Evolutionary conservation across 2,329 filamentous ascomycete species (phyloP).

Genomic region (Phialocephala subalpina): DNA sequence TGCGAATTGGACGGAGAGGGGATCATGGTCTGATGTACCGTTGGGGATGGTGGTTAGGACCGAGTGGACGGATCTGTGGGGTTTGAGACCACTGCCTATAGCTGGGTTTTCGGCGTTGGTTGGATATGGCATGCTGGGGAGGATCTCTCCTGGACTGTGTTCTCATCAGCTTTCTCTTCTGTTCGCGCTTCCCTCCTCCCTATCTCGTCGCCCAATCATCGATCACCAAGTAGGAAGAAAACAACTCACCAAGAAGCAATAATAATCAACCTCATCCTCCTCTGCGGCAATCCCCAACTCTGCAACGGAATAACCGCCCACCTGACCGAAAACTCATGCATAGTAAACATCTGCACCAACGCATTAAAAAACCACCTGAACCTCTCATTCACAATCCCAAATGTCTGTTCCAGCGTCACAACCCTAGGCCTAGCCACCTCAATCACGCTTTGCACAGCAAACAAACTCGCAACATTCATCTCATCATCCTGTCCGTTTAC

Average conservation of each 20-base stretch:
- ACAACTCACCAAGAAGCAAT: constrained; percentile 55
- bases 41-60: constrained; percentile 40
- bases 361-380: constrained; percentile 64
- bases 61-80: constrained; percentile 52
- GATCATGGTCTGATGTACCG: constrained; percentile 50
- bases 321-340: constrained; percentile 71
- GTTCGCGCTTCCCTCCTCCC: background rate
- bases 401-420: constrained; percentile 82
- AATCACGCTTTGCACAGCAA: constrained; percentile 63
- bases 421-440: constrained; percentile 68
- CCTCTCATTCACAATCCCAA: constrained; percentile 64
- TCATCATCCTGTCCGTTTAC: constrained; percentile 65
- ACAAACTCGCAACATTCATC: constrained; percentile 68
- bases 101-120: constrained; percentile 61
- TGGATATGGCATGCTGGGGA: constrained; percentile 70
- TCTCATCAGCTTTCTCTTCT: constrained; percentile 12
- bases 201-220: no score
- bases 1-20: constrained; percentile 36
- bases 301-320: constrained; percentile 68
- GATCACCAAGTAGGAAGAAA: background rate
- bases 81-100: constrained; percentile 46
- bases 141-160: constrained; percentile 69
- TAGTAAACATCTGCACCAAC: constrained; percentile 70
- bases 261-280: constrained; percentile 56
- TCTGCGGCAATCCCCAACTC: constrained; percentile 50